Base-by-base conservation (phyloP, 805 yeast genomes). In the Metschnikowia similis region DNA sequence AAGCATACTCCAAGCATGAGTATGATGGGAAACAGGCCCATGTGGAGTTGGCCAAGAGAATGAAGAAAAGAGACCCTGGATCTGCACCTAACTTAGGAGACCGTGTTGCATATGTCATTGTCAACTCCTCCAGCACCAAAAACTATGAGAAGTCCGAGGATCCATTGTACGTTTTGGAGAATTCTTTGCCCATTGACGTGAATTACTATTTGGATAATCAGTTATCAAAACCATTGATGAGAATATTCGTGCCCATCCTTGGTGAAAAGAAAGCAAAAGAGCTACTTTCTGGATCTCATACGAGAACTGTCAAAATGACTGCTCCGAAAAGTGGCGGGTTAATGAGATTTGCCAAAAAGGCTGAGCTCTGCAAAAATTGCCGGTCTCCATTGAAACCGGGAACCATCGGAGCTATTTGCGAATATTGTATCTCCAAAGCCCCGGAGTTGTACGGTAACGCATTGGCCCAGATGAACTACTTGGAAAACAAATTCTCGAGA, bases 1-100 rank as follows among this genome's bases (percentile, higher is more conserved):
- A 94, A 64, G 96, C 95, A 6, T 76, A 92, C 41, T 86, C 97
- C 3, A 76, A 87, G 51, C 86, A 87, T 47, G 97, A 94, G 61
- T 94, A 94, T 66, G 87, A 96, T 3, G 96, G 91, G 28, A 96
- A 94, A 55, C 99, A 94, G 66, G 97, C 99, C 0, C 99, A 94
- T 67, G 96, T 91, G 28, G 97, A 92, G 58, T 77, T 94, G 41
- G 97, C 99, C 0, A 96, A 91, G 61, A 78, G 97, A 59, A 94
- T 94, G 97, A 80, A 84, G 48, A 89, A 90, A 65, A 85, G 99
- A 74, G 99, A 94, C 64, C 86, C 96, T 0, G 99, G 99, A 26
- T 86, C 96, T 7, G 99, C 99, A 0, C 99, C 99, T 3, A 83
- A 89, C 10, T 78, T 94, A 43, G 99, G 99, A 50, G 99, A 94